Conservation (phyloP, 176 grass and related monocot species). For the Elaeis guineensis region DNA sequence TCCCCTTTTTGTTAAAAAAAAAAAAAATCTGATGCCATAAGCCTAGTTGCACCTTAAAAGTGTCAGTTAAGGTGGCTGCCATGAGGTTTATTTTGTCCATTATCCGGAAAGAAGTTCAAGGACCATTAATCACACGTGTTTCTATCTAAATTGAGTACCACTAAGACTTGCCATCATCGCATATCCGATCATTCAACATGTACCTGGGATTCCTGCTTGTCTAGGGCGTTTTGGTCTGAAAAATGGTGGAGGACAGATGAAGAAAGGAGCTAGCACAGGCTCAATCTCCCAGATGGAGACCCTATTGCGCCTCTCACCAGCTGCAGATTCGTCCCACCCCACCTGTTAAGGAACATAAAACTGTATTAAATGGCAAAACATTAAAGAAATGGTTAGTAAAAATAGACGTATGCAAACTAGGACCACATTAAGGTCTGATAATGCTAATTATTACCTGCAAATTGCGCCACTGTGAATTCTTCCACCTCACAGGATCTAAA, state of each 20-base stretch:
- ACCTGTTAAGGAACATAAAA: conserved; percentile 42
- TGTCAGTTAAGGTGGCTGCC: too few relatives aligned
- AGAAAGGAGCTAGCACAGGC: conserved; percentile 85
- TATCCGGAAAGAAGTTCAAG: too few relatives aligned
- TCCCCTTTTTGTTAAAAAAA: too few relatives aligned
- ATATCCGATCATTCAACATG: neutral
- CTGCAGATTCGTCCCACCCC: conserved; percentile 96
- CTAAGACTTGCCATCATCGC: too few relatives aligned
- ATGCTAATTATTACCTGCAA: conserved; percentile 45
- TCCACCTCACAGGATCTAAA: conserved; percentile 94
- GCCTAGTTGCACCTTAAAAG: too few relatives aligned
- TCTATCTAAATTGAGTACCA: too few relatives aligned
- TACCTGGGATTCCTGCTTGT: conserved; percentile 50
- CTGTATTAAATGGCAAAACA: conserved; percentile 6
- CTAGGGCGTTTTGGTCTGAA: conserved; percentile 77
- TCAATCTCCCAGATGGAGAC: conserved; percentile 99
- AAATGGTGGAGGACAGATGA: conserved; percentile 90
- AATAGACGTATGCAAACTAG: too few relatives aligned
- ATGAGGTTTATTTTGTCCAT: too few relatives aligned
- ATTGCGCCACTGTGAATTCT: conserved; percentile 96
- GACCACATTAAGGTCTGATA: too few relatives aligned
- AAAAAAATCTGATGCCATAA: too few relatives aligned
- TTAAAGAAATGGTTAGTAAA: neutral
- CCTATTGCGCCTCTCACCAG: conserved; percentile 78
- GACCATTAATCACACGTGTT: too few relatives aligned